phyloP scores from a whole-genome alignment of 495 filamentous ascomycete species.

The Lichina pygmaea region DNA sequence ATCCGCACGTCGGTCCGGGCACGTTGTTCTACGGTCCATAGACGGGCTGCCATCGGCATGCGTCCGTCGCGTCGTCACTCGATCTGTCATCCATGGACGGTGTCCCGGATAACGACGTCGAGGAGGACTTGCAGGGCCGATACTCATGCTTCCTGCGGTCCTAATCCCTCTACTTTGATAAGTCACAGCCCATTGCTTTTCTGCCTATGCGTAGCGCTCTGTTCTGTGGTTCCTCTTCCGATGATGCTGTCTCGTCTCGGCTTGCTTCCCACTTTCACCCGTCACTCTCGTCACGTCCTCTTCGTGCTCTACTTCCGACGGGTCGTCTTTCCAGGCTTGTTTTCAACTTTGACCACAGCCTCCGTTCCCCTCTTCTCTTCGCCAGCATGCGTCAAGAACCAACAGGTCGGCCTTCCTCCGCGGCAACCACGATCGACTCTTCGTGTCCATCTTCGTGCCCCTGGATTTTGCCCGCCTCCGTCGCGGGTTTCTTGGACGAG shows the following conservation, averaged over 20 bases:
- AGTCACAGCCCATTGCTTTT: neutral
- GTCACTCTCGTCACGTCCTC: neutral
- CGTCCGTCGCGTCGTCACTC: too few relatives aligned
- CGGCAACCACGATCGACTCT: neutral
- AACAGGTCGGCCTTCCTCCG: neutral
- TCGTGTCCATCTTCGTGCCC: neutral
- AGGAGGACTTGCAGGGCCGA: too few relatives aligned
- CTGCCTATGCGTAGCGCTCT: neutral
- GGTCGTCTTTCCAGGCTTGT: neutral
- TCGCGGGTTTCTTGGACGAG: neutral
- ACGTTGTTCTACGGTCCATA: constrained; percentile 26
- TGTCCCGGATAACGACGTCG: too few relatives aligned
- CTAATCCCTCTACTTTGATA: too few relatives aligned
- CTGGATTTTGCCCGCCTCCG: neutral
- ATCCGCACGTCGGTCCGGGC: constrained; percentile 28
- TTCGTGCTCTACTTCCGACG: neutral
- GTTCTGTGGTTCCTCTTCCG: neutral
- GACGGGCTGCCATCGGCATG: neutral
- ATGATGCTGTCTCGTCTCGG: neutral
- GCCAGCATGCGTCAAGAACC: neutral
- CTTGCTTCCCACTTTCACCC: too few relatives aligned
- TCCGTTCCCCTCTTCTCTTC: neutral
- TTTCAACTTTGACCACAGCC: neutral
- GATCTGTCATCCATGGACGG: too few relatives aligned
- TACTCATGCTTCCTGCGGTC: too few relatives aligned